These are phyloP conservation scores for Boechera divaricarpa DNA, from an alignment of 345 rosid genomes.

Conservation along the genomic window DNA sequence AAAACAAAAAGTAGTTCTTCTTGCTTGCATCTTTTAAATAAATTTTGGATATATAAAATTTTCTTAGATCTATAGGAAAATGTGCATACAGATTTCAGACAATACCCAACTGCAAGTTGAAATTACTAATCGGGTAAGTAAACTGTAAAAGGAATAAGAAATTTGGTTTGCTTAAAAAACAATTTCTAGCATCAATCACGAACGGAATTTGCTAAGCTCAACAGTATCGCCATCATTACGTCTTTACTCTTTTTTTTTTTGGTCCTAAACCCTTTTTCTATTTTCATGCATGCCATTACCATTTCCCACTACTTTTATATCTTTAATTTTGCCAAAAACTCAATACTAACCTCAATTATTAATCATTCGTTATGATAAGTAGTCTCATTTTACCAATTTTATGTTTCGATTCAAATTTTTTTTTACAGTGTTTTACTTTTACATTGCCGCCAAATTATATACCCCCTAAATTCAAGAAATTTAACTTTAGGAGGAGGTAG, in stretches of 20 bases:
- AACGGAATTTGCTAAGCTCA: slow-evolving; percentile 24
- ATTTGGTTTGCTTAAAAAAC: slow-evolving; percentile 37
- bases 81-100: not conserved
- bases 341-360: not conserved
- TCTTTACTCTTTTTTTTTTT: not conserved
- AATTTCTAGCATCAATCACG: slow-evolving; percentile 35
- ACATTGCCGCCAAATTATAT: slow-evolving; percentile 32
- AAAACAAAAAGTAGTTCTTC: too few species aligned
- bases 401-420: not conserved
- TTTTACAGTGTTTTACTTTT: not conserved
- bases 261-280: slow-evolving; percentile 12
- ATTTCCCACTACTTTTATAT: not conserved
- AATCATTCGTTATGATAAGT: not conserved
- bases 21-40: too few species aligned
- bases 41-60: too few species aligned
- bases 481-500: not conserved
- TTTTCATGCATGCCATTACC: slow-evolving; percentile 26
- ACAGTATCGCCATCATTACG: slow-evolving; percentile 37
- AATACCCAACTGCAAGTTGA: too few species aligned
- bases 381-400: not conserved
- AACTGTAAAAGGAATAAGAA: not conserved
- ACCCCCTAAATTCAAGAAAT: slow-evolving; percentile 27
- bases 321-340: slow-evolving; percentile 13
- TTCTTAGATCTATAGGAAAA: not conserved
- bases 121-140: not conserved